Base-by-base conservation (phyloP, 2,329 filamentous ascomycete genomes). In the Colletotrichum viniferum region DNA sequence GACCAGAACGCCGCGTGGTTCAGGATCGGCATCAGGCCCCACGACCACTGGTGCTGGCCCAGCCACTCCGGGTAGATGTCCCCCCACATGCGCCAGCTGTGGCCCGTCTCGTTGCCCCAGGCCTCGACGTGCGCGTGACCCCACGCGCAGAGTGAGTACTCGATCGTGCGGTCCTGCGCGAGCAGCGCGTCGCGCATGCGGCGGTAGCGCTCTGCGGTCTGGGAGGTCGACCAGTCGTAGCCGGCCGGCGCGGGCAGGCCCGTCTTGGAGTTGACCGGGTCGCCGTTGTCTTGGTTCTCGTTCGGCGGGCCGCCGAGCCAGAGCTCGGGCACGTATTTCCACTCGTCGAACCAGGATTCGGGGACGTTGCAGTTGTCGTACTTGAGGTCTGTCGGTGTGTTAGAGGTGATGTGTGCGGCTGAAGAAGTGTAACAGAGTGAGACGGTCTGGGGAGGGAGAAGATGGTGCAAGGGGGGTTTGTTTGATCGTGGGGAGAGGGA, bases 321-420 rank as follows among this genome's bases (percentile, higher is more conserved):
- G 76, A 74, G 71, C 74, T 81, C 77, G 58, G 79, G 79, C 61
- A 81, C 76, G 67, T 80, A 80, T 52, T 79, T 77, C 72, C 83
- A 85, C 43, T 81, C 70, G 73, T 86, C 83, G 10, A 77, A 78
- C 84, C 85, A 86, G 30, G 84, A 81, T 6, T 78, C 62, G 2
- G 85, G 85, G 5, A 86, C 79, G 64, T 85, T 81, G 81, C 89
- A 92, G 80, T 91, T 91, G 79, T 92, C 90, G 78, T 90, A 91
- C 81, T 91, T 91, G 16, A 90, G 81, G 73, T 91, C 87, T 86
- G 43, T 48, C 7, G 24, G 4, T 4, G n/a, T 70, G 67, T 14
- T 34, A 67, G 64, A 10, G 24, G n/a, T 18, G 34, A 62, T 26
- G 52, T n/a, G 30, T 30, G 62, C 14, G 28, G 48, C 36, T 43